Conservation (phyloP, 2,329 filamentous ascomycete species). For the Gliomastix tumulicola region DNA sequence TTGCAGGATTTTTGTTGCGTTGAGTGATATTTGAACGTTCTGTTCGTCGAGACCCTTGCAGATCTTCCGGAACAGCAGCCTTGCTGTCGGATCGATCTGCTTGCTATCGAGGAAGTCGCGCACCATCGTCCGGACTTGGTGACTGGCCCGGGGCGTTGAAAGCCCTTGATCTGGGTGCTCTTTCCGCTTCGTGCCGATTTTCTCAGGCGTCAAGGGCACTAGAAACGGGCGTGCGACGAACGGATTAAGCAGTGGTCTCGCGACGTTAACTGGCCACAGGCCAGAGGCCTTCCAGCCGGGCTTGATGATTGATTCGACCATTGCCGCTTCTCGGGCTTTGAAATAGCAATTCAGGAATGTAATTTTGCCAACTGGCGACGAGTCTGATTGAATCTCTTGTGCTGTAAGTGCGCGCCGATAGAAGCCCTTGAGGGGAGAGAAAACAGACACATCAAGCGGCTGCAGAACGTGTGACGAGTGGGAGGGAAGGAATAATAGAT, state of each 20-base stretch:
- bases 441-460: not conserved
- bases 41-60: not conserved
- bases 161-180: not conserved
- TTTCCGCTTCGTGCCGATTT: not conserved
- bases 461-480: not conserved
- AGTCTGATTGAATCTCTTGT: not conserved
- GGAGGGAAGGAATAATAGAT: not conserved
- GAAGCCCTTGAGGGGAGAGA: not conserved
- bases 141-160: not conserved
- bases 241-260: not conserved
- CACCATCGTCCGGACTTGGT: not conserved
- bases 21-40: not conserved
- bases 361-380: not conserved
- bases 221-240: not conserved
- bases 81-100: not conserved
- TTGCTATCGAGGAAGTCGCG: not conserved
- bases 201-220: not conserved
- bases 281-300: not conserved
- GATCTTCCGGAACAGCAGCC: not conserved
- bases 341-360: not conserved
- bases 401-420: not conserved
- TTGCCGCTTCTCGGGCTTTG: not conserved
- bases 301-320: not conserved
- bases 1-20: not conserved
- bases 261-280: not conserved